Base-by-base conservation (phyloP, 805 yeast genomes). In the Starmerella apis region DNA sequence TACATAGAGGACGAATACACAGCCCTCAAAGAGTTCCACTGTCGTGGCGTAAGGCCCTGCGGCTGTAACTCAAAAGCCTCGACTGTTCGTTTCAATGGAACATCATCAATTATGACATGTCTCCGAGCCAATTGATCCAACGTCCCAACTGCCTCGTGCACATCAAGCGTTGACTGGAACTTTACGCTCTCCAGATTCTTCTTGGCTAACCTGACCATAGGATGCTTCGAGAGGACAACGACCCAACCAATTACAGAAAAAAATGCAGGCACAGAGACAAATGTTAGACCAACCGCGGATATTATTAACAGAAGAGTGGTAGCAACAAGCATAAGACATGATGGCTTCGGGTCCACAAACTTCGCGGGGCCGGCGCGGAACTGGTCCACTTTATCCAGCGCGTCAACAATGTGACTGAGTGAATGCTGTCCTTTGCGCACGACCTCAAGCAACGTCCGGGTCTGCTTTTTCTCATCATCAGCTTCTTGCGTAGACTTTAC, bases 21-120 rank as follows among this genome's bases (percentile, higher is more conserved):
- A 61, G 47, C 36, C 14, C 22, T 14, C 14, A 76, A 76, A 25
- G 79, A 75, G 33, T 74, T 71, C 84, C 90, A 87, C 25, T 71
- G 71, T 6, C 72, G 68, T 0, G 79, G 75, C 2, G 82, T 73
- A 23, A 78, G 65, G 33, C 83, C 83, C 56, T 74, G 81, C 39
- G 74, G 71, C 61, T 83, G 83, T 22, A 87, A 71, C 63, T 87
- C 95, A 63, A 73, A 88, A 1, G 88, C 70, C 60, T 87, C 94
- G 7, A 85, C 87, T n/a, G 68, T 63, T 39, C 77, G 69, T 0
- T 68, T 63, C 43, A 79, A 80, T 0, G 86, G 81, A 0, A 74
- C 86, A 61, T 85, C 94, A 22, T 81, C 73, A n/a, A 84, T 68
- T 22, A 62, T 54, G 8, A 87, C 76, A 20, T 67, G 63, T 47